Base-by-base conservation (phyloP, 208 protist genomes). In the Phytomonas serpens region DNA sequence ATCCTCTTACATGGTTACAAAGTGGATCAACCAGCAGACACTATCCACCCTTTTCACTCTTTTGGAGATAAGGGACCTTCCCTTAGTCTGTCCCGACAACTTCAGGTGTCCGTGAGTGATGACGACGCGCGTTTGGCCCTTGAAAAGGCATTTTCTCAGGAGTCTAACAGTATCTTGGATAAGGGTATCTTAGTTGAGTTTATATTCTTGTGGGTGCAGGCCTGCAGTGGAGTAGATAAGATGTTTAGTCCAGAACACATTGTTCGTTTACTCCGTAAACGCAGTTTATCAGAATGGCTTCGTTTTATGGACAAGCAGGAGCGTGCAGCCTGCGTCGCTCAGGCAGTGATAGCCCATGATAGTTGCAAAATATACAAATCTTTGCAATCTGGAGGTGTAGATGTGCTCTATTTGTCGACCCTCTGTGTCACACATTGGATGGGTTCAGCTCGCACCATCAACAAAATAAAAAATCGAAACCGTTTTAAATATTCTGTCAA, bases 391-490 rank as follows among this genome's bases (percentile, higher is more conserved):
- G 13, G 0, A 6, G 47, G 80, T 37, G 77, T 88, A 5, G 86
- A 91, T 67, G 29, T 80, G 0, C 71, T 85, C 38, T 84, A 83
- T 71, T 47, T 88, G 30, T 74, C 74, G 9, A 64, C 77, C 36
- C 73, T 91, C 4, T 91, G 86, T 65, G 71, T 84, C 5, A 38
- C 76, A 13, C 74, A 71, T 32, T 91, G 86, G 83, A 23, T 88
- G 68, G 47, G 70, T 13, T 69, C 73, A 31, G 68, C 86, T 0
- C 61, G 36, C 29, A 75, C 34, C 0, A 75, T 85, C 76, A 40
- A 42, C 13, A 77, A 71, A n/a, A 61, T 70, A 4, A 52, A 73
- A 23, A 73, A 68, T 3, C 62, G 77, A 14, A 80, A 74, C 38
- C 62, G 71, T 63, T 61, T 27, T 61, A 76, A 72, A 74, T 47